Base-by-base conservation (phyloP, 345 rosid genomes). In the Brassica carinata region DNA sequence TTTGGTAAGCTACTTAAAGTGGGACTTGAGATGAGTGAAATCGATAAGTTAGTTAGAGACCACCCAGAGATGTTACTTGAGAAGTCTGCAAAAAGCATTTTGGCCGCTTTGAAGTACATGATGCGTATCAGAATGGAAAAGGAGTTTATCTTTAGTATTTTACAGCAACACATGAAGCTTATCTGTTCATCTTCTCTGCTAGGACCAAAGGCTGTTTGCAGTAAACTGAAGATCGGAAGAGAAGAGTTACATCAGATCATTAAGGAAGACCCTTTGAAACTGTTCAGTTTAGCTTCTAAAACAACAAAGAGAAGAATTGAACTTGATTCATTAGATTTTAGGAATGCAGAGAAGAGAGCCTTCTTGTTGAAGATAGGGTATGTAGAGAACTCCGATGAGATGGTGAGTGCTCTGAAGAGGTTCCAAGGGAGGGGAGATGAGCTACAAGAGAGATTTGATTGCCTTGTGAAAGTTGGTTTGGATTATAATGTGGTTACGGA, bases 381-480 rank as follows among this genome's bases (percentile, higher is more conserved):
- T 65, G 80, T 67, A 29, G 86, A 88, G 79, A 83, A 85, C 68
- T 82, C 87, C 0, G 71, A 66, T 14, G 71, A 79, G 75, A 79
- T 88, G 85, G 82, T 85, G 67, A 68, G 75, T 48, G 89, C 88
- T 18, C 67, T 84, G 61, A 88, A 88, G 86, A 33, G 31, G 29
- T 87, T 89, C 79, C 88, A 97, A 65, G 95, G 93, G 69, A 87
- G 76, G 26, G 93, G 92, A 74, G 69, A 75, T 30, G 87, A 90
- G 74, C 83, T 94, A 51, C 96, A 85, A 53, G 93, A 91, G 80
- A 87, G 98, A 86, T 94, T 90, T 78, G 88, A 94, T 85, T 88
- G 84, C 40, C 72, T 94, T 33, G 85, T 90, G 70, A 84, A 81
- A 59, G 89, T 89, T 36, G 97, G 94, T 72, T 70, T 92, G 85